Evolutionary conservation across 2,329 filamentous ascomycete species (phyloP).

Genomic region (Arthrobotrys sinensis): DNA sequence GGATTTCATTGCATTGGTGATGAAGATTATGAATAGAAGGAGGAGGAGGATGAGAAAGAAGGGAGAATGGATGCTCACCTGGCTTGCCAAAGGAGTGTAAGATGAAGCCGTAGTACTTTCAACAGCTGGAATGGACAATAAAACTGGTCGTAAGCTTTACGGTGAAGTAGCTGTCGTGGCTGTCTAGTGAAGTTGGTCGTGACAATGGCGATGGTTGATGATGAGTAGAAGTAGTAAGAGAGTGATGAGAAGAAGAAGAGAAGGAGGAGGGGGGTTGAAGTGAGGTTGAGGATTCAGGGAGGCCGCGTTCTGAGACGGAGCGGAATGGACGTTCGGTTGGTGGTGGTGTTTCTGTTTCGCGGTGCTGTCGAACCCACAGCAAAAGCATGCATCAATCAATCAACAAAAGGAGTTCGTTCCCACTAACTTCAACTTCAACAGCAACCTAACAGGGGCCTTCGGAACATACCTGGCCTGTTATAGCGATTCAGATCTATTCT

Average conservation of each 20-base stretch:
- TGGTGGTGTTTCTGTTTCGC: background rate
- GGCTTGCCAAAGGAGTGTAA: constrained; percentile 18
- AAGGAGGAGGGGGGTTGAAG: background rate
- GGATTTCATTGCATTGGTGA: background rate
- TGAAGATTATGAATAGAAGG: background rate
- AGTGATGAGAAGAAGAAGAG: background rate
- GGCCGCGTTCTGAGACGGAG: background rate
- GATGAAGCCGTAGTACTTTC: constrained; percentile 1
- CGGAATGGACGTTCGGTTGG: background rate
- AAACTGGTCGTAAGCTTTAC: background rate
- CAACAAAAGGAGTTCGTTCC: constrained; percentile 10
- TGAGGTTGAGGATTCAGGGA: background rate
- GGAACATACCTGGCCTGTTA: constrained; percentile 20
- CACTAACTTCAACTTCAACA: background rate
- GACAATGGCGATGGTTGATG: constrained; percentile 8
- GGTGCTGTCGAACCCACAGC: background rate
- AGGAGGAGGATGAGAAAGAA: background rate
- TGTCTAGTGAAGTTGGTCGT: background rate
- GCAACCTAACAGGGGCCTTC: constrained; percentile 12
- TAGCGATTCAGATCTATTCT: constrained; percentile 16
- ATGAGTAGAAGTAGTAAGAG: background rate
- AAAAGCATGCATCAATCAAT: constrained; percentile 1
- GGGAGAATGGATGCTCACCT: constrained; percentile 22
- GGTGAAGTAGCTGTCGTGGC: background rate
- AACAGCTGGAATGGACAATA: constrained; percentile 10